Conservation (phyloP, 2,329 filamentous ascomycete species). For the Aspergillus neoniger region DNA sequence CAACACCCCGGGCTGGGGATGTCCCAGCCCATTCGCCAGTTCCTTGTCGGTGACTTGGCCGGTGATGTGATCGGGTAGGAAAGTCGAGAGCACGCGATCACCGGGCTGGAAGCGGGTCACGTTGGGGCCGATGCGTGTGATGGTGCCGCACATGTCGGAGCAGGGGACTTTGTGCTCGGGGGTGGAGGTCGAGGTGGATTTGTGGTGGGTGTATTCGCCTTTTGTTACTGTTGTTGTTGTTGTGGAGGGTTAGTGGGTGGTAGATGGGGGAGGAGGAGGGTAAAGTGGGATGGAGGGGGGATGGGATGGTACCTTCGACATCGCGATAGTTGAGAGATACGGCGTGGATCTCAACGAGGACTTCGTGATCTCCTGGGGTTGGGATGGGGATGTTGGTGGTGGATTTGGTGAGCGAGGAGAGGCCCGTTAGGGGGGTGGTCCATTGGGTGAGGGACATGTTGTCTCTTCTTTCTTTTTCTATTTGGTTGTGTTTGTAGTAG, state of each 20-base stretch:
- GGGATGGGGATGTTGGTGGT: slow-evolving; percentile 48
- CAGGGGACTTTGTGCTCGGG: slow-evolving; percentile 59
- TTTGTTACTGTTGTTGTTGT: neutral
- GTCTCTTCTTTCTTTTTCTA: neutral
- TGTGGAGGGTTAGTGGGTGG: neutral
- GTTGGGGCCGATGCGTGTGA: slow-evolving; percentile 55
- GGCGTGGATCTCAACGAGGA: slow-evolving; percentile 55
- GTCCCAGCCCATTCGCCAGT: slow-evolving; percentile 60
- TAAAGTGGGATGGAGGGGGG: neutral
- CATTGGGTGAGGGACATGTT: slow-evolving; percentile 47
- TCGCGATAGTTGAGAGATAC: slow-evolving; percentile 59
- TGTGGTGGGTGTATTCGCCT: slow-evolving; percentile 68
- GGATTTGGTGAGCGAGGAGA: slow-evolving; percentile 54
- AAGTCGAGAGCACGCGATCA: slow-evolving; percentile 68
- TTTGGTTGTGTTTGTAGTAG: no score
- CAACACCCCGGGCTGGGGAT: slow-evolving; percentile 55
- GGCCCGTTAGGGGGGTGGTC: slow-evolving; percentile 57
- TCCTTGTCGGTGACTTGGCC: slow-evolving; percentile 61
- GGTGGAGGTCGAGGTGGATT: slow-evolving; percentile 46
- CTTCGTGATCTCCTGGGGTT: slow-evolving; percentile 53
- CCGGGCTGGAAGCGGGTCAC: slow-evolving; percentile 55
- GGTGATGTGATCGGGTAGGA: slow-evolving; percentile 55
- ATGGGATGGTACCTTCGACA: slow-evolving; percentile 36
- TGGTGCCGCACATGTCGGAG: slow-evolving; percentile 69
- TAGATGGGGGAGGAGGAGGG: no score